Conservation (phyloP, 768 basidiomycete genomes). For the Podaxis sp. region DNA sequence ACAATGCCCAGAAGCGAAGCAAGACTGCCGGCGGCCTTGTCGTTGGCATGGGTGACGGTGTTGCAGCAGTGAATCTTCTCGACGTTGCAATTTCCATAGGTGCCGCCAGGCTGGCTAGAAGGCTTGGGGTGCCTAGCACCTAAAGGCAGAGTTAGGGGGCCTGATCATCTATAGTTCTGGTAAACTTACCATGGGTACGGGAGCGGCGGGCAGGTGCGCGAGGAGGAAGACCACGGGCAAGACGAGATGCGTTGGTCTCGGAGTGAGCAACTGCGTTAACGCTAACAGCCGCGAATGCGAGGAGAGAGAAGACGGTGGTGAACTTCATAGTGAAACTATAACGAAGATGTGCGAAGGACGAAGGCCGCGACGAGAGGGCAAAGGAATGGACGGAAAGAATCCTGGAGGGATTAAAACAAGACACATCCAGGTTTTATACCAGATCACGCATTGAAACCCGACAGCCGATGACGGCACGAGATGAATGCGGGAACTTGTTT, state of each 20-base stretch:
- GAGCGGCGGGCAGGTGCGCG: conserved; percentile 38
- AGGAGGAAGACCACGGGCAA: conserved; percentile 51
- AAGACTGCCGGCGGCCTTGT: conserved; percentile 15
- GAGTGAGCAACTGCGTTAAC: conserved; percentile 24
- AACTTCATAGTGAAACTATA: conserved; percentile 32
- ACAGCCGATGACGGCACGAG: not conserved
- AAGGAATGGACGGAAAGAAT: conserved; percentile 15
- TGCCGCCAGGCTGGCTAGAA: conserved; percentile 24
- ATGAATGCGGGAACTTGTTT: not conserved
- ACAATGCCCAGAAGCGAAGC: conserved; percentile 28
- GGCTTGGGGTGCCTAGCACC: conserved; percentile 32
- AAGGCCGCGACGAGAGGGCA: conserved; percentile 14
- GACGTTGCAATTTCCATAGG: conserved; percentile 29
- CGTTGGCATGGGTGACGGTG: conserved; percentile 17
- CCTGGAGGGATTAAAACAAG: conserved; percentile 3
- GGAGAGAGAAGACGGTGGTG: conserved; percentile 31
- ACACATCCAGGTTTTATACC: conserved; percentile 3
- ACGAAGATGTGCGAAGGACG: conserved; percentile 3
- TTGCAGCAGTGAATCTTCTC: conserved; percentile 44
- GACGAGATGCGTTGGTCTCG: conserved; percentile 49
- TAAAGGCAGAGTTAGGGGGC: conserved; percentile 26
- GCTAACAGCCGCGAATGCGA: conserved; percentile 32
- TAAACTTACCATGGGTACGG: conserved; percentile 20
- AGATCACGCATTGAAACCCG: not conserved
- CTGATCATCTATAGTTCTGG: not conserved